Evolutionary conservation across 306 rosid species (phyloP).

Genomic region (Lupinus albus): DNA sequence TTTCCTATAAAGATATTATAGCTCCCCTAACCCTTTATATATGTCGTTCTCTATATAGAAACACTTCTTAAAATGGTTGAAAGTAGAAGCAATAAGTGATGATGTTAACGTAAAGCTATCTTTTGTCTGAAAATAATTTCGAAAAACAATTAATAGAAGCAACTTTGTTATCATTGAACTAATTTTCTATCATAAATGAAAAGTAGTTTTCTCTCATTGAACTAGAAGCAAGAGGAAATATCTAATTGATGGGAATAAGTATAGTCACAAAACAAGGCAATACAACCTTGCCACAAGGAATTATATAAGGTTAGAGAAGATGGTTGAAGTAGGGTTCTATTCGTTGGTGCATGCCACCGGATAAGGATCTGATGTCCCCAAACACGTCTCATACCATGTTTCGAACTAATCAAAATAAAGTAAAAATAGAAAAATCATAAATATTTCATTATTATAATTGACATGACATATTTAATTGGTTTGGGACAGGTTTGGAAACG

Average conservation of each 20-base stretch:
- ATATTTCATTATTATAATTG: too few relatives aligned
- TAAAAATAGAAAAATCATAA: too few relatives aligned
- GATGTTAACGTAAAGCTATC: neutral
- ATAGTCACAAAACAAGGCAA: too few relatives aligned
- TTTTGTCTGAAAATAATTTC: neutral
- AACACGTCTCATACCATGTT: too few relatives aligned
- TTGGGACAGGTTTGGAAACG: too few relatives aligned
- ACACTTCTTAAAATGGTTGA: neutral
- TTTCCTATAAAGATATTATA: neutral
- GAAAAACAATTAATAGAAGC: neutral
- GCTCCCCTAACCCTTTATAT: neutral
- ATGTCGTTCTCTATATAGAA: neutral
- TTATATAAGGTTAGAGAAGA: too few relatives aligned
- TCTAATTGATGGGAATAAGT: neutral
- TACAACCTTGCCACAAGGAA: too few relatives aligned
- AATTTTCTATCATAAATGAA: neutral
- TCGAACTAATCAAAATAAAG: too few relatives aligned
- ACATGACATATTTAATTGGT: too few relatives aligned
- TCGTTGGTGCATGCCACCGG: too few relatives aligned
- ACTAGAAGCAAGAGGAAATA: neutral
- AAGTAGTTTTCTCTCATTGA: neutral
- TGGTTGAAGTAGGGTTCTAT: too few relatives aligned
- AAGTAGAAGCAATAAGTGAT: slow-evolving; percentile 16
- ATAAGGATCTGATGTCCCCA: too few relatives aligned
- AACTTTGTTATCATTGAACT: neutral